Evolutionary conservation across 1,139 yeast species (phyloP).

Genomic region (Debaryomyces singareniensis): DNA sequence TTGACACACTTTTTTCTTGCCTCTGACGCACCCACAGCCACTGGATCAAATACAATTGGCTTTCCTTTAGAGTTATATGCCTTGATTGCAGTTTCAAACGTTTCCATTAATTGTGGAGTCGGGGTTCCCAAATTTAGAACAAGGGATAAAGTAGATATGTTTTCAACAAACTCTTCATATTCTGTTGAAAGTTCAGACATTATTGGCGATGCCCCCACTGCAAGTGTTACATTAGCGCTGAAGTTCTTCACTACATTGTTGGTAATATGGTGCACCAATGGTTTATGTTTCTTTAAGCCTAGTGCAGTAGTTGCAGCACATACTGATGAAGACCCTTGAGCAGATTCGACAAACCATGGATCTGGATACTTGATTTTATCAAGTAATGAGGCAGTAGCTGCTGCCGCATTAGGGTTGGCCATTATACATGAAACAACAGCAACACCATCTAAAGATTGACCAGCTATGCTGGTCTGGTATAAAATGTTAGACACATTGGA

Average conservation of each 20-base stretch:
- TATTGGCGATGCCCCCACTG: constrained; percentile 82
- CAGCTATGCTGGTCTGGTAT: constrained; percentile 42
- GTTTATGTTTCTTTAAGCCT: constrained; percentile 18
- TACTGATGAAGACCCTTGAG: not conserved
- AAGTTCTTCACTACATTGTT: constrained; percentile 85
- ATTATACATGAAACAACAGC: constrained; percentile 86
- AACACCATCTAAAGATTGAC: constrained; percentile 60
- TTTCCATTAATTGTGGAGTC: constrained; percentile 31
- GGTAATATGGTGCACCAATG: constrained; percentile 83
- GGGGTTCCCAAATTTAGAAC: constrained; percentile 80
- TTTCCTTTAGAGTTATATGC: constrained; percentile 52
- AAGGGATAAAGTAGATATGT: constrained; percentile 47
- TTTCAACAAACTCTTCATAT: constrained; percentile 56
- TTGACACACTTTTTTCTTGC: constrained; percentile 48
- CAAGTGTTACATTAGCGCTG: constrained; percentile 84
- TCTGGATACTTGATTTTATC: constrained; percentile 11
- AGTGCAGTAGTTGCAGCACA: constrained; percentile 9
- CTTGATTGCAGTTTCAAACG: constrained; percentile 46
- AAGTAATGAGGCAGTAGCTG: constrained; percentile 39
- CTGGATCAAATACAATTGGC: constrained; percentile 83
- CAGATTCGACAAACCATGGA: constrained; percentile 3
- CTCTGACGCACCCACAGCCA: constrained; percentile 79
- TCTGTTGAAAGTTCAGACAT: constrained; percentile 81
- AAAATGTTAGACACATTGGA: constrained; percentile 54
- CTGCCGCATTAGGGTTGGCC: constrained; percentile 56